phyloP scores from a whole-genome alignment of 306 rosid species.

The Rosa lucieae region DNA sequence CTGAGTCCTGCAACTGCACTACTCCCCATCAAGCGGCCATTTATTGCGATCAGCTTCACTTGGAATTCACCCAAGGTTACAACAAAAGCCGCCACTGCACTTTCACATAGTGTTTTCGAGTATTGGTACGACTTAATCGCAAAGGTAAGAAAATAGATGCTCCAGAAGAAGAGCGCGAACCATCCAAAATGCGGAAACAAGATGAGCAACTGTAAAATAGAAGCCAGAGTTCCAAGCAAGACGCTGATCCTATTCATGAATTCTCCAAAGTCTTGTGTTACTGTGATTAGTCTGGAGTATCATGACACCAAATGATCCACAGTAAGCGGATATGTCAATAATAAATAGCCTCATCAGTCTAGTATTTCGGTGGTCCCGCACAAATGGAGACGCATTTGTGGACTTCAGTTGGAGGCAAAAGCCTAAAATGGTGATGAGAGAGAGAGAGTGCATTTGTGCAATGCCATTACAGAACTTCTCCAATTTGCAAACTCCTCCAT shows the following conservation, averaged over 20 bases:
- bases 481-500: neutral
- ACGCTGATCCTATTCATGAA: neutral
- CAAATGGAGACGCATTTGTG: neutral
- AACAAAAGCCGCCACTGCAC: neutral
- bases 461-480: neutral
- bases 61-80: neutral
- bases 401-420: neutral
- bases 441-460: neutral
- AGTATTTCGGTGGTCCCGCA: neutral
- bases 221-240: conserved; percentile 5
- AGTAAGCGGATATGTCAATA: neutral
- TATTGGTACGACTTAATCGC: neutral
- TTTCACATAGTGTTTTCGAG: neutral
- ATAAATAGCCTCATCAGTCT: neutral
- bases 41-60: neutral
- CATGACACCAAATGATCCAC: neutral
- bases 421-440: neutral
- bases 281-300: neutral
- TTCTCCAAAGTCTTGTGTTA: neutral
- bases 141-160: neutral
- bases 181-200: neutral
- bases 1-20: neutral
- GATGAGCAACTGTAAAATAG: neutral
- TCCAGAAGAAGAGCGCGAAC: neutral
- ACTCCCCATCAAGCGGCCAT: neutral